These are phyloP conservation scores for Alternaria gaisen DNA, from an alignment of 2,329 filamentous ascomycete species.

Conservation along the genomic window DNA sequence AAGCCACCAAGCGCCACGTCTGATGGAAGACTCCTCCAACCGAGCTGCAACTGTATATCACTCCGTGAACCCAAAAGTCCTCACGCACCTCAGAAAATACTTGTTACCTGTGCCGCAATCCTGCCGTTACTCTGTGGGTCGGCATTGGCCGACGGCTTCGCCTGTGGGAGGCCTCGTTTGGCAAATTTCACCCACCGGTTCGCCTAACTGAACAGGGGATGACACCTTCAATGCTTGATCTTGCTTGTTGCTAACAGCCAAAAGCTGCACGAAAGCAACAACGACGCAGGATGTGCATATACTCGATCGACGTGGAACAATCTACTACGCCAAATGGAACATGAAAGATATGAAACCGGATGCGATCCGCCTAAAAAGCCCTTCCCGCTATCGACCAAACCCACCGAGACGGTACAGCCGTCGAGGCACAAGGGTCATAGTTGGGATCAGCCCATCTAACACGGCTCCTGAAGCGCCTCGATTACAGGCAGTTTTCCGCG, in stretches of 20 bases:
- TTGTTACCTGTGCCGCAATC: slow-evolving; percentile 9
- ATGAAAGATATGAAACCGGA: neutral
- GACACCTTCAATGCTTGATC: neutral
- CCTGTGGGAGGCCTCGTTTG: slow-evolving; percentile 1
- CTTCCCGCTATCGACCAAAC: neutral
- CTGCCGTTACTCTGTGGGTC: slow-evolving; percentile 3
- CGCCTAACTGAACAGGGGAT: neutral
- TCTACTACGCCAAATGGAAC: neutral
- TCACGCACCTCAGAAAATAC: neutral
- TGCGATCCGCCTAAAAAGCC: neutral
- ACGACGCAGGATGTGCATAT: too few species aligned
- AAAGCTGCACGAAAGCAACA: neutral
- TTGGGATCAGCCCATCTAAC: slow-evolving; percentile 12
- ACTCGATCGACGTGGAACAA: neutral
- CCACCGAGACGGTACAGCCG: slow-evolving; percentile 15
- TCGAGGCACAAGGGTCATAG: slow-evolving; percentile 1
- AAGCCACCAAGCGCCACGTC: slow-evolving; percentile 1
- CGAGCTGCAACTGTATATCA: slow-evolving; percentile 1
- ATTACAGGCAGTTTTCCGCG: slow-evolving; percentile 4
- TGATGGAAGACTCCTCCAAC: slow-evolving; percentile 7
- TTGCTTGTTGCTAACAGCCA: neutral
- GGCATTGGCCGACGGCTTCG: slow-evolving; percentile 11
- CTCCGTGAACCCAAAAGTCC: slow-evolving; percentile 4
- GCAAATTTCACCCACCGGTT: slow-evolving; percentile 15
- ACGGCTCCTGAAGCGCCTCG: neutral